Evolutionary conservation across 2,329 filamentous ascomycete species (phyloP), one percentile per base, ranked within the genome.

Genomic region (Botrytis fabae): DNA sequence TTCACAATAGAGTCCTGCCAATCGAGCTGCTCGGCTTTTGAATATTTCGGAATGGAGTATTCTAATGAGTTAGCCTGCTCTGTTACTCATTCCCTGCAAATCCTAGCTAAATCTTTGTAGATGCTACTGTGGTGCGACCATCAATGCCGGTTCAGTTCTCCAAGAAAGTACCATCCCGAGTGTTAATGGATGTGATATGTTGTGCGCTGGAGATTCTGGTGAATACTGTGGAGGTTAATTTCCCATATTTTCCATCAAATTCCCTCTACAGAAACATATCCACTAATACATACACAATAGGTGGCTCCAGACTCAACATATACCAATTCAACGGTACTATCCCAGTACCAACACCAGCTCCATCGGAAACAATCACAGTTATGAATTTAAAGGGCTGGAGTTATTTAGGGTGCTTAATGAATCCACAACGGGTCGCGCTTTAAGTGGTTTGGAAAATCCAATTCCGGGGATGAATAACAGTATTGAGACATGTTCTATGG

Each of bases 1-100:
- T 81, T 81, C 79, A 80, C 80, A 16, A 75, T 81, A 20, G 78
- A 81, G 63, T 76, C 74, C 12, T 83, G 81, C 69, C 76, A 75
- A 20, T 66, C 74, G 2, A 74, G 77, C 32, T 82, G 78, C 64
- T 72, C 73, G 0, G 78, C 75, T 1, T 83, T 79, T 64, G 78
- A 74, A 1, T 82, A 80, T 62, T 80, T 79, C 32, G 78, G 78
- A 35, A 76, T 76, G 60, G 75, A 80, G 64, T 80, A 77, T 70
- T 75, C 75, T 16, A 73, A 74, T 65, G 77, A 80, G 65, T 69
- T 32, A 42, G 48, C 12, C 35, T 32, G 25, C 10, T n/a, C 10
- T 25, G 3, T 1, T 12, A 16, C 22, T 1, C 9, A 18, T 28
- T 28, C 7, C 9, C 3, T 42, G 22, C 9, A 9, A 18, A 1